Base-by-base conservation (phyloP, 352 stramenopile species). In the Bremia lactucae region DNA sequence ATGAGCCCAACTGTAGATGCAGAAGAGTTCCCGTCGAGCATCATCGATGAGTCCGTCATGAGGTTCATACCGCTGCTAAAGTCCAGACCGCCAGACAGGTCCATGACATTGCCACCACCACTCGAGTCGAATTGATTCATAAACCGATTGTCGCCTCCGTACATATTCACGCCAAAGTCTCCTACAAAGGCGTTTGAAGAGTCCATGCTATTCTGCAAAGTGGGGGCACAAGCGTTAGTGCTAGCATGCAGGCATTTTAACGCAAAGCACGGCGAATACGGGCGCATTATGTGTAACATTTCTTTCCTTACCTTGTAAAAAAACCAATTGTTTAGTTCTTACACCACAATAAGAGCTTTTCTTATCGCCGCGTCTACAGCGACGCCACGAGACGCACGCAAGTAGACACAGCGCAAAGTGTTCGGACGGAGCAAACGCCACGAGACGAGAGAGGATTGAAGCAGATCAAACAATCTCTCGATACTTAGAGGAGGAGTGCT, bases 61-160 rank as follows among this genome's bases (percentile, higher is more conserved):
- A 86, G 68, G 42, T 66, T 58, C 69, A 84, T 74, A 34, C 62
- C 56, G 41, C 51, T 58, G 44, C 63, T 84, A 31, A 90, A 87
- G 48, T 90, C 74, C 24, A 85, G 52, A 13, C 62, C 68, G 13
- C 52, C 46, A 29, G 46, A 54, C 18, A 73, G 31, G 31, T 83
- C 68, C 59, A 80, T 67, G 20, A 26, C 35, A 19, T 31, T 62
- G 4, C 49, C 50, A 9, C 36, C 48, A 22, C 39, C 36, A 34
- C 62, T 49, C 35, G 83, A 46, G 44, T 79, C 82, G 51, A 87
- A 83, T 53, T 83, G 68, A 47, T 77, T 85, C 56, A 85, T 63
- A 43, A 77, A 92, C 24, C 68, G 66, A 50, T 79, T 86, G 49
- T 88, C 74, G 18, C 63, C 57, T 10, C 63, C 54, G 15, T 68